Evolutionary conservation across 495 filamentous ascomycete genomes (phyloP).

Genomic region (Xylaria cubensis): DNA sequence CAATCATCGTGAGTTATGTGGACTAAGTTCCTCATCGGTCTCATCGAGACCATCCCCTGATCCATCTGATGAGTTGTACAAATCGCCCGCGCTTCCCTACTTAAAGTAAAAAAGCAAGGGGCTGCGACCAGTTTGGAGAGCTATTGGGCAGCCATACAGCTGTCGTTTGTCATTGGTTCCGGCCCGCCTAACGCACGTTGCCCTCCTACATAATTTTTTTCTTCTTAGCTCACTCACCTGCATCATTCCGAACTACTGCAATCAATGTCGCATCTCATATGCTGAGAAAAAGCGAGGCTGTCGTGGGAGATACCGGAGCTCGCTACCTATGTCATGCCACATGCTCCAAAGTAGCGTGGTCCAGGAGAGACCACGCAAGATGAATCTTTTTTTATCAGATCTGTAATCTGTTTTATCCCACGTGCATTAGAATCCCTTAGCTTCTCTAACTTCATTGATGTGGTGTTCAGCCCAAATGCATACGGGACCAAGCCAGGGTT

Average conservation of each 20-base stretch:
- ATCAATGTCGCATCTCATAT: neutral
- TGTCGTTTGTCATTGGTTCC: constrained; percentile 1
- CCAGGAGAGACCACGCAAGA: neutral
- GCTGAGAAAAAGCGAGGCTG: constrained; percentile 25
- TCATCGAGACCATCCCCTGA: neutral
- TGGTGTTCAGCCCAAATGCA: neutral
- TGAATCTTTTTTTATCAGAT: neutral
- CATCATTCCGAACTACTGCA: neutral
- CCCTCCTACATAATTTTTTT: neutral
- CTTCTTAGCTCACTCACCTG: neutral
- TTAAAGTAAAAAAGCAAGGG: constrained; percentile 1
- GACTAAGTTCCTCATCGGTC: neutral
- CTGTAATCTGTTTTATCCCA: neutral
- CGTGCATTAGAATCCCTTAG: constrained; percentile 6
- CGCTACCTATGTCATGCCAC: neutral
- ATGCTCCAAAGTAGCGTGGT: neutral
- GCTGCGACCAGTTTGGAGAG: neutral
- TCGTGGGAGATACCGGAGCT: neutral
- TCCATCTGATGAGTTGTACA: constrained; percentile 23
- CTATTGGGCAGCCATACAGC: constrained; percentile 26
- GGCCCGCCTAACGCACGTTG: neutral
- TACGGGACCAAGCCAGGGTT: neutral
- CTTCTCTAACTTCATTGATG: neutral
- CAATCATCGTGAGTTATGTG: neutral
- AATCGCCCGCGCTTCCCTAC: constrained; percentile 3